These are phyloP conservation scores for Lanzia echinophila DNA, from an alignment of 2,329 filamentous ascomycete species.

Conservation along the genomic window DNA sequence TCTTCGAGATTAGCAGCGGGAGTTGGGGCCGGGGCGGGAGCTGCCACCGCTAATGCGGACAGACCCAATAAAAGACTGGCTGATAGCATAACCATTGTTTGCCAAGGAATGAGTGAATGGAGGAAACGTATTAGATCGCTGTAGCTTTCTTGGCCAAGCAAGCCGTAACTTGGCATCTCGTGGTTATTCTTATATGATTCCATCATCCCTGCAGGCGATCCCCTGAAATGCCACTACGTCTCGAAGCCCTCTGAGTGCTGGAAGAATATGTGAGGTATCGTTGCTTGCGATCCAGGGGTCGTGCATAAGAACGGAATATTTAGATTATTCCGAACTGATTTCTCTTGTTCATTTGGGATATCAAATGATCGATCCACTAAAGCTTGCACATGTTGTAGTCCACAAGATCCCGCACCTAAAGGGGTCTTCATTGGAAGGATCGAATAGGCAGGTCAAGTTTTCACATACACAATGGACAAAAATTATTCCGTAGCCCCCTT, in stretches of 20 bases:
- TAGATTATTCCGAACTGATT: not conserved
- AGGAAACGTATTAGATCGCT: not conserved
- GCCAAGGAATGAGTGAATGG: not conserved
- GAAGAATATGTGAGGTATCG: not conserved
- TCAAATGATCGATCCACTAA: no score
- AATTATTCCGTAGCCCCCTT: not conserved
- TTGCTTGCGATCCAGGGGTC: not conserved
- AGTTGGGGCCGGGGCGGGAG: not conserved
- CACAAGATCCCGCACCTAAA: no score
- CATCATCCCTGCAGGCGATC: not conserved
- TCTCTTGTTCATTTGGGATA: no score
- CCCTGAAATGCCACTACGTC: not conserved
- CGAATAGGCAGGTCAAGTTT: not conserved
- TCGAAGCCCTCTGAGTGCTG: not conserved
- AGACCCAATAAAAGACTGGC: not conserved
- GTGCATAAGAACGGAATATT: not conserved
- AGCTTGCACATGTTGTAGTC: no score
- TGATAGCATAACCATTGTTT: slow-evolving; percentile 3
- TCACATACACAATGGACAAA: not conserved
- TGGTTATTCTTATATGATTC: not conserved
- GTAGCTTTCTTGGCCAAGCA: not conserved
- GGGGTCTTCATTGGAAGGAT: no score
- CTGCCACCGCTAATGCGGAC: slow-evolving; percentile 3
- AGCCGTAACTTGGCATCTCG: not conserved
- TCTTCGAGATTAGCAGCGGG: slow-evolving; percentile 10